Evolutionary conservation across 306 rosid species (phyloP), one percentile per base, ranked within the genome.

Genomic region (Cucurbita maxima): DNA sequence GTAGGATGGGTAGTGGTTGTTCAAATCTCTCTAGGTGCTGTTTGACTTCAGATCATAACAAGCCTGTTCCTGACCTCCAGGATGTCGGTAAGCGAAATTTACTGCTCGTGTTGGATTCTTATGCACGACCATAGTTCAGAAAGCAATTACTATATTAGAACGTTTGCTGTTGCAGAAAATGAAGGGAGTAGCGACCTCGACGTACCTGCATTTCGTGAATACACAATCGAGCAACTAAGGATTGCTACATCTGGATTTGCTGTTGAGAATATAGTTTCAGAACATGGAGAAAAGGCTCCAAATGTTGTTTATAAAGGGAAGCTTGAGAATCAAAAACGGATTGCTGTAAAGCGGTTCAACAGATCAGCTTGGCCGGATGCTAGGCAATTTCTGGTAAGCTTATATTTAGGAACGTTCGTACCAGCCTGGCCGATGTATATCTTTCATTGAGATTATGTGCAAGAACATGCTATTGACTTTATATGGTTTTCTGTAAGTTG

Each of bases 281-380:
- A 94, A 81, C 98, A 94, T 71, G 98, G 98, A 48, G 98, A 94
- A 80, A 94, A 89, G 78, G 98, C 98, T 81, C 97, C 98, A 59
- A 94, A 94, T 83, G 96, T 92, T 64, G 98, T 92, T 78, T 92
- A 83, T 83, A 90, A 84, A 81, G 98, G 98, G 79, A 90, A 83
- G 83, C 90, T 94, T 72, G 98, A 94, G 48, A 89, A 82, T 74
- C 97, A 94, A 79, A 73, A 74, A 81, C 88, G 92, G 76, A 90
- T 93, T 76, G 97, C 96, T 8, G 93, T 93, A 72, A 93, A 93
- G 83, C 87, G 98, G 80, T 90, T 93, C 85, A 89, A 93, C 79
- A 90, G 92, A 85, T 87, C 91, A 76, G 97, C 97, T 62, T 93
- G 98, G 98, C 98, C 98, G 6, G 98, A 90, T 68, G 80, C 85